Evolutionary conservation across 148 eudicot genomes (phyloP), one percentile per base, ranked within the genome.

Genomic region (Vaccinium myrtillus): DNA sequence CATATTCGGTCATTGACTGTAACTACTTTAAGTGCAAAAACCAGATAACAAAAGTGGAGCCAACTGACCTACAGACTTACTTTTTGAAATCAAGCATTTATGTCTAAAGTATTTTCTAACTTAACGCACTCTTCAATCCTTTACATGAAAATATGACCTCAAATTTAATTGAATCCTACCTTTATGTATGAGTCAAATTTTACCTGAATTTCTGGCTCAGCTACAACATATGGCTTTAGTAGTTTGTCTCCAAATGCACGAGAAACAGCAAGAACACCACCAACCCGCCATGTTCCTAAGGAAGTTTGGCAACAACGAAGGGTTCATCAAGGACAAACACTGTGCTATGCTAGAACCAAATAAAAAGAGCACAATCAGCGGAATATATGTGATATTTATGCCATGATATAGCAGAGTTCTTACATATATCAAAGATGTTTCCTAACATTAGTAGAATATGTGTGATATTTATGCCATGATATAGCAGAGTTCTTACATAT

Each of bases 241-340:
- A 91, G 73, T 87, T 88, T 91, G 84, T 95, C 93, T 25, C 95
- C 95, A 85, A 93, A 92, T 82, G 96, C 96, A 78, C 96, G 94
- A 83, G 95, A 93, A 81, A 93, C 92, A 51, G 95, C 97, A 78
- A 92, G 91, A 78, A 94, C 95, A 85, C 98, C 98, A 32, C 97
- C 94, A 87, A 95, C 98, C 84, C 98, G 90, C 98, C 98, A 95
- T 59, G 98, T 95, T 61, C 97, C 97, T 94, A 80, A 77, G 79
- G 80, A 87, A 82, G 81, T 81, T 81, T 18, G 36, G 81, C n/a
- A 55, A 39, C 8, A n/a, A 56, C 30, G 2, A 43, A 55, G 73
- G 82, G 49, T 79, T 54, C 15, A 50, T 54, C 51, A 21, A 39
- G 49, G 27, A 36, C 14, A 63, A 53, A 73, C 46, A 54, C 78